Evolutionary conservation across 169 alveolate genomes (phyloP).

Genomic region (Cryptosporidium bovis): DNA sequence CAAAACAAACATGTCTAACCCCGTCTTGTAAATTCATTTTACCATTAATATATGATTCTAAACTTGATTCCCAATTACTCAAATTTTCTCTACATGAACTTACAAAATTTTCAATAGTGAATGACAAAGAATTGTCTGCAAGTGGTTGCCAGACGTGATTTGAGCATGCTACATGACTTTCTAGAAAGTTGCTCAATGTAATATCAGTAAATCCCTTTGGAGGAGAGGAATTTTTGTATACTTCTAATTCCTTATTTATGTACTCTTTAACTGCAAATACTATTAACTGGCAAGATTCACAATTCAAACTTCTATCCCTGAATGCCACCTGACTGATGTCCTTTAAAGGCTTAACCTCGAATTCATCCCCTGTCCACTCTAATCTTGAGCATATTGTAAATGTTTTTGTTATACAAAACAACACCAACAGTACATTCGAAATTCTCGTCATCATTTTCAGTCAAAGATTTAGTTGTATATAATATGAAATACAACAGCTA

Average conservation of each 20-base stretch:
- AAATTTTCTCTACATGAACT: slow-evolving; percentile 39
- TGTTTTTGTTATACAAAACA: neutral
- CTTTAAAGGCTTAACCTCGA: slow-evolving; percentile 16
- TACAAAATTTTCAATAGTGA: slow-evolving; percentile 53
- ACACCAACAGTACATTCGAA: neutral
- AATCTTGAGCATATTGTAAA: slow-evolving; percentile 14
- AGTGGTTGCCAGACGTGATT: slow-evolving; percentile 69
- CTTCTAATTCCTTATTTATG: slow-evolving; percentile 3
- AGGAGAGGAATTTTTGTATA: slow-evolving; percentile 46
- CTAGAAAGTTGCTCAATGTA: slow-evolving; percentile 41
- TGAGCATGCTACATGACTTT: slow-evolving; percentile 69
- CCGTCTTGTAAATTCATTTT: slow-evolving; percentile 17
- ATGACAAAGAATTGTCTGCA: slow-evolving; percentile 49
- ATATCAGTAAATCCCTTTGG: slow-evolving; percentile 68
- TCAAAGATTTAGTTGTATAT: neutral
- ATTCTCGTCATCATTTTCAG: neutral
- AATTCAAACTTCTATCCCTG: slow-evolving; percentile 15
- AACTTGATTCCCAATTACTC: slow-evolving; percentile 17
- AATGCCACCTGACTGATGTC: neutral
- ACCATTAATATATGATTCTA: slow-evolving; percentile 13
- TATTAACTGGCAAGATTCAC: slow-evolving; percentile 67
- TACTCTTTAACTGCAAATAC: slow-evolving; percentile 40
- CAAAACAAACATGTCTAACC: slow-evolving; percentile 22
- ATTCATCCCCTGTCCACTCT: slow-evolving; percentile 67
- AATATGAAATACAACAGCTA: neutral